phyloP scores from a whole-genome alignment of 176 grass and related monocot species.

The Dactylis glomerata region DNA sequence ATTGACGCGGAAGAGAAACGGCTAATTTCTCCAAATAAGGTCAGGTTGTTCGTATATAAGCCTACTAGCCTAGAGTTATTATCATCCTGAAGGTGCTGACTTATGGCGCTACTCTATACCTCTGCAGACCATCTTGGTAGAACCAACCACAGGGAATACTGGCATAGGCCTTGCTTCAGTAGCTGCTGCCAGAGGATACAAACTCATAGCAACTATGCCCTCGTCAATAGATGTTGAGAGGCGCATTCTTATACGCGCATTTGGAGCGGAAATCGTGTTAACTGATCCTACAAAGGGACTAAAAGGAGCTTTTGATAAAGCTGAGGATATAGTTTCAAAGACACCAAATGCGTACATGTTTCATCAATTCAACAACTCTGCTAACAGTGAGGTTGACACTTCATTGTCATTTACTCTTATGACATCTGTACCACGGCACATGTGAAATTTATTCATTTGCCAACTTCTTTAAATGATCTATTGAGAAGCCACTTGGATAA shows the following conservation, averaged over 20 bases:
- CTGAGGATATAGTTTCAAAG: constrained; percentile 62
- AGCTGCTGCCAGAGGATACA: constrained; percentile 93
- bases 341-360: constrained; percentile 82
- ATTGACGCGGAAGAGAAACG: constrained; percentile 86
- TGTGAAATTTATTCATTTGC: constrained; percentile 32
- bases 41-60: background rate
- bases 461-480: constrained; percentile 31
- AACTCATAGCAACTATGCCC: constrained; percentile 84
- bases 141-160: constrained; percentile 92
- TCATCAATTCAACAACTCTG: constrained; percentile 85
- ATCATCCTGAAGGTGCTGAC: background rate
- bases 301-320: constrained; percentile 90
- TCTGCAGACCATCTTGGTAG: constrained; percentile 82
- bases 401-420: constrained; percentile 22
- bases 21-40: constrained; percentile 74
- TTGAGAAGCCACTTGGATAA: constrained; percentile 68
- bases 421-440: background rate
- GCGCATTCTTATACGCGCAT: constrained; percentile 65
- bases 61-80: background rate
- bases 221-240: constrained; percentile 80
- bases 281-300: constrained; percentile 76
- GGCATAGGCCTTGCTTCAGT: constrained; percentile 69
- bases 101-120: background rate
- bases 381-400: constrained; percentile 67
- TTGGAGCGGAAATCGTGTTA: constrained; percentile 81